Conservation (phyloP, 805 yeast genomes). For the Candida ficus region DNA sequence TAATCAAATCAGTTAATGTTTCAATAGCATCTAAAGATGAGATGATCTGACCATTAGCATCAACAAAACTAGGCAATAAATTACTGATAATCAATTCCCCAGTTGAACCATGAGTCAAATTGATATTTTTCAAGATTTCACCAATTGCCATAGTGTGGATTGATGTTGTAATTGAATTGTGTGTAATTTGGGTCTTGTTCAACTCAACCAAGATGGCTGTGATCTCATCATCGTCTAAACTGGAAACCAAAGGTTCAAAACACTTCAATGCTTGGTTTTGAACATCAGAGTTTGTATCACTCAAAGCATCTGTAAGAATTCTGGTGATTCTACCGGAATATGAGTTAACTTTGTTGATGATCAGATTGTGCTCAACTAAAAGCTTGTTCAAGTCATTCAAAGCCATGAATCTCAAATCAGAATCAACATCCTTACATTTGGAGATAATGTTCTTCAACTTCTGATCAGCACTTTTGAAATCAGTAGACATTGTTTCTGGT, state of each 20-base stretch:
- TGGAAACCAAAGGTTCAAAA: constrained; percentile 34
- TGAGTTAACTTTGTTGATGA: constrained; percentile 24
- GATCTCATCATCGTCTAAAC: constrained; percentile 22
- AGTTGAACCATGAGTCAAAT: constrained; percentile 19
- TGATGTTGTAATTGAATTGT: constrained; percentile 25
- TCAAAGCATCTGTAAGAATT: constrained; percentile 38
- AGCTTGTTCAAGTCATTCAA: constrained; percentile 61
- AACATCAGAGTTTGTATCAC: constrained; percentile 66
- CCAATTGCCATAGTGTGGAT: constrained; percentile 25
- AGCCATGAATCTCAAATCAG: constrained; percentile 84
- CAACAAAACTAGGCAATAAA: constrained; percentile 35
- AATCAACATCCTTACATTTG: constrained; percentile 61
- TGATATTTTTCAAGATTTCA: constrained; percentile 22
- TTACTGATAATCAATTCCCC: constrained; percentile 29
- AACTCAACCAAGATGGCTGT: constrained; percentile 16
- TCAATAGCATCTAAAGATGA: constrained; percentile 53
- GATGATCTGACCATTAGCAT: constrained; percentile 26
- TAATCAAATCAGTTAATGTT: constrained; percentile 50
- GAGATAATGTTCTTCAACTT: constrained; percentile 28
- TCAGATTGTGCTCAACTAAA: constrained; percentile 26
- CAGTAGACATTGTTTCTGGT: constrained; percentile 20
- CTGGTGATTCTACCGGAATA: constrained; percentile 33
- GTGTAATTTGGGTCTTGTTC: constrained; percentile 16
- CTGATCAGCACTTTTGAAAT: constrained; percentile 26
- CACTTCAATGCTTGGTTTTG: constrained; percentile 69